Evolutionary conservation across 2,329 filamentous ascomycete genomes (phyloP), one percentile per base, ranked within the genome.

Genomic region (Nannizzia gypsea): DNA sequence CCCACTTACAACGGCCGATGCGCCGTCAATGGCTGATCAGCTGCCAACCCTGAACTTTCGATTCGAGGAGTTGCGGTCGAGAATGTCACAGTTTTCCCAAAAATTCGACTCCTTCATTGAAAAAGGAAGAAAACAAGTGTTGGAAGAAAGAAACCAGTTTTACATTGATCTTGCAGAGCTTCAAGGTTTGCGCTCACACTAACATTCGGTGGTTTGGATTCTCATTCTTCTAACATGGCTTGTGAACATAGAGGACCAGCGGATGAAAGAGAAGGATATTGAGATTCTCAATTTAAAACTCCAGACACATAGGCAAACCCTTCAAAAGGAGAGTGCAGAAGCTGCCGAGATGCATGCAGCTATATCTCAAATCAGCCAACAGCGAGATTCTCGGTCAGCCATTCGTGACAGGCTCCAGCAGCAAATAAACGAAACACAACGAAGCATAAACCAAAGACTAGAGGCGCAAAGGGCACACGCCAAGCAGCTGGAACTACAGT

Each of bases 91-190:
- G 64, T 99, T 99, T 72, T 96, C 88, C 0, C 81, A 84, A 6
- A 87, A 84, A 67, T 99, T 99, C 67, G 93, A 99, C 71, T 85
- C 86, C 0, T 97, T 96, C 67, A 96, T 99, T 64, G 92, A 96
- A 69, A 85, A 89, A 64, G 90, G 91, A 0, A 83, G 92, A 56
- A 95, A 95, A 73, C 84, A 89, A 58, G 89, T 97, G 0, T 73
- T 97, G 6, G 90, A 96, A 68, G 91, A 97, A 77, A 84, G 90
- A 69, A 97, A 96, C 69, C 87, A 95, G 63, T 99, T 96, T 70
- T 88, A 88, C 64, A 87, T 93, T 77, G 95, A 88, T 68, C 78
- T 97, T 24, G 87, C 90, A 52, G 93, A 97, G 73, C 76, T 96
- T 38, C 87, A 95, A 78, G 92, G 92, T 95, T 79, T 42, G 55